Evolutionary conservation across 2,329 filamentous ascomycete genomes (phyloP), one percentile per base, ranked within the genome.

Genomic region (Gremmenia infestans): DNA sequence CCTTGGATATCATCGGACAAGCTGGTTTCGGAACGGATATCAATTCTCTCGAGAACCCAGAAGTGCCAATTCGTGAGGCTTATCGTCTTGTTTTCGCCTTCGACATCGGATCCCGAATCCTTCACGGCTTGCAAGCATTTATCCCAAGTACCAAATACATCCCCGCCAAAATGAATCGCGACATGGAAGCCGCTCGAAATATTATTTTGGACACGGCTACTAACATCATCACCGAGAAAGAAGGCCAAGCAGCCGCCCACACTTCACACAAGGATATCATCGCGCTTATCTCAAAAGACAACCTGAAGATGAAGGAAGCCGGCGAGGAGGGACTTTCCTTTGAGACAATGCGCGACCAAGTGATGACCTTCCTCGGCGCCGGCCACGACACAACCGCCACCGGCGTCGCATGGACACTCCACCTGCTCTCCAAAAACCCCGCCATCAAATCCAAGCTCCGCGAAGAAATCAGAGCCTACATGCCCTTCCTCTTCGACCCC

Each of bases 301-400:
- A 74, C 57, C 68, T 72, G 59, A 73, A 72, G 61, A 61, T 72
- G 45, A 71, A 74, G 61, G 87, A 92, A 0, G 90, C 90, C 11
- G 76, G 54, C 79, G 86, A 69, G 89, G 83, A 50, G 86, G 87
- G 52, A 80, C 78, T 23, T 91, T 94, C 72, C 79, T 75, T 37
- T 87, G 93, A 62, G 85, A 89, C 50, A 82, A 89, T 95, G 32
- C 82, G 89, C 42, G 87, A 93, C 69, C 90, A 95, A 72, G 81
- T 92, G 67, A 93, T 94, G 89, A 94, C 89, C 0, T 93, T 95
- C 74, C 81, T 94, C 5, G 87, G 86, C 1, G 90, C 90, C 0
- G 71, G 74, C 4, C 74, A 76, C 60, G 74, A 76, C 35, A 77
- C 74, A 4, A 76, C 75, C 0, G 73, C 74, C 6, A 75, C 73